Percentiles rank a stretch among this genome's conserved stretches.
Evolutionary conservation across 768 basidiomycete genomes (phyloP).

Genomic region (Mycena belliarum): DNA sequence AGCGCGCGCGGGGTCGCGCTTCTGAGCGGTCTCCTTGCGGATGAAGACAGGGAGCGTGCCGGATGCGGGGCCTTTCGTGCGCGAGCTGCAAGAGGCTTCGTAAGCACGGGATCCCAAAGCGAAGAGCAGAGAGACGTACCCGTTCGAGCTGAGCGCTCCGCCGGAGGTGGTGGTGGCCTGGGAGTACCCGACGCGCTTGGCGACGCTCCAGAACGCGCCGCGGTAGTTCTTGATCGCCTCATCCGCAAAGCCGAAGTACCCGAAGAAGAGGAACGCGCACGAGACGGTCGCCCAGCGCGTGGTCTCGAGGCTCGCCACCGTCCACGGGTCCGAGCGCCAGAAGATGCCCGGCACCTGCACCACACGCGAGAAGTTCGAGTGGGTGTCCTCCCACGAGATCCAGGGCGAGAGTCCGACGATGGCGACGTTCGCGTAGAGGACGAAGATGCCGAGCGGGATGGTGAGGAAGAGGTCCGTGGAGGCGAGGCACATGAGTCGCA

Average conservation of each 20-base stretch:
- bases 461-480: constrained; percentile 47
- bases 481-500: constrained; percentile 60
- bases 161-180: background rate
- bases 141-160: constrained; percentile 29
- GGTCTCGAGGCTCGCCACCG: constrained; percentile 37
- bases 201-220: constrained; percentile 36
- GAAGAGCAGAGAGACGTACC: constrained; percentile 18
- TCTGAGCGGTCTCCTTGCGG: constrained; percentile 43
- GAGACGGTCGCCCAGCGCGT: constrained; percentile 49
- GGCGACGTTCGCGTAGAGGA: constrained; percentile 37
- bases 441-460: constrained; percentile 43
- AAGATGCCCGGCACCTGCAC: constrained; percentile 39
- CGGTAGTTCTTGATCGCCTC: constrained; percentile 61
- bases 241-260: constrained; percentile 65
- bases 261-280: constrained; percentile 60
- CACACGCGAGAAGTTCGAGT: constrained; percentile 48
- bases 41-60: constrained; percentile 46
- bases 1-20: constrained; percentile 33
- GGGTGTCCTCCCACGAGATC: constrained; percentile 52
- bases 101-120: background rate
- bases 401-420: constrained; percentile 40
- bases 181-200: constrained; percentile 28
- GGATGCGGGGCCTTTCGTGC: constrained; percentile 19
- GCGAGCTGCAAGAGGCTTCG: background rate
- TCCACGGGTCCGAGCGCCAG: constrained; percentile 38